Base-by-base conservation (phyloP, 2,329 filamentous ascomycete genomes). In the Fusarium illudens region DNA sequence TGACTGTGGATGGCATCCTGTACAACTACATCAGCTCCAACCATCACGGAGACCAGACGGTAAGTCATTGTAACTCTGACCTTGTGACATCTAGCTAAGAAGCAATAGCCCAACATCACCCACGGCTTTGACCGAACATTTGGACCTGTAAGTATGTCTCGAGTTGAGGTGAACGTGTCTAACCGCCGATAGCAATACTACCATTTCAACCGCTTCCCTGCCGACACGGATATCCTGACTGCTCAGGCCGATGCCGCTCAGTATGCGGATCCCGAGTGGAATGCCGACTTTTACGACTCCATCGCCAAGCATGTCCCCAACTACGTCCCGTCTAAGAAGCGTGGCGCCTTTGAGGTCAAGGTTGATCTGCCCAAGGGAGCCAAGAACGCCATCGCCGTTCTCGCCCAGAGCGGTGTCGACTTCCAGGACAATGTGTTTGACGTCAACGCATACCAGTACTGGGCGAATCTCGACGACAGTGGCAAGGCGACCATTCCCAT, bases 61-160 rank as follows among this genome's bases (percentile, higher is more conserved):
- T 74, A 29, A 34, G 71, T 50, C 4, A 10, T 3, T 2, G 1
- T 3, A 1, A 6, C 27, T 1, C 3, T 20, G 0, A 11, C 4
- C 1, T 1, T 19, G 36, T 7, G 32, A 39, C 6, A 11, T 17
- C 8, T 4, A 39, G 17, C 64, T 73, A 37, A 73, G 15, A 13
- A 30, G 9, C 2, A 4, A 5, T 10, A 74, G 72, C 87, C 88
- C 6, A 89, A 90, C 68, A 89, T 90, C 68, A 89, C 86, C 1
- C 75, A 87, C 64, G 88, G 88, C 1, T 90, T 90, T 65, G 88
- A 90, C 69, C 82, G 88, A 3, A 90, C 88, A 0, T 90, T 90
- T 71, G 89, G 89, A 2, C 88, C 88, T 65, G 73, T 73, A 52
- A 58, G 72, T 66, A 7, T 11, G 10, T 7, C 29, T 9, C 5